Evolutionary conservation across 768 basidiomycete species (phyloP), one percentile per base, ranked within the genome.

Genomic region (Mycena vulgaris): DNA sequence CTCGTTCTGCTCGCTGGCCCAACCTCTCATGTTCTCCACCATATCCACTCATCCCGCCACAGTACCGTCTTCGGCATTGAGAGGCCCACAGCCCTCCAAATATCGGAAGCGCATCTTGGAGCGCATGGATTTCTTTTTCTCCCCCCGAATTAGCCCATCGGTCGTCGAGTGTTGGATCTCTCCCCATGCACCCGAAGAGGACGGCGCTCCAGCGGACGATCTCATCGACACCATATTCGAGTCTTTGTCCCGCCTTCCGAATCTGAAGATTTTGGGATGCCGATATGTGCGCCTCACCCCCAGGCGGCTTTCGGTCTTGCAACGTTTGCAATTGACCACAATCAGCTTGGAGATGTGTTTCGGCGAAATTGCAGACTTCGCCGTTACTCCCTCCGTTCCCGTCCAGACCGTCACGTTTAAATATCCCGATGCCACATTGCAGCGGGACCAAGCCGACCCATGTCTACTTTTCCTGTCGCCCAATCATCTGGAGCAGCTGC

Each of bases 1-100:
- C 14, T 64, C 70, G 7, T 84, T 84, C 58, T 76, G 78, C 10
- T 76, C 69, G 35, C 73, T 84, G 45, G 79, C 82, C 10, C 83
- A 84, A 63, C 83, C 83, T 19, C 68, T 81, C 13, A 75, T 84
- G 9, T 84, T 83, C 75, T 73, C 76, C 78, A 17, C 83, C 82
- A 25, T 83, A 80, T 74, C 81, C 80, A 60, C 80, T 77, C 27
- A 78, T 79, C 23, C 80, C 75, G 57, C 77, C 77, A 61, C 71
- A 63, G 49, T 75, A 78, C 40, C 75, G 64, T 33, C 79, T 71
- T 10, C 78, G 77, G 31, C 74, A 70, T 57, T 63, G 17, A 30
- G 80, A 78, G 19, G 79, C 76, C 14, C 75, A 45, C 39, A 63
- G n/a, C 52, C 40, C 51, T 57, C 47, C 2, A 71, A 72, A 70